Conservation (phyloP, 495 filamentous ascomycete species). For the Xylaria acuta region DNA sequence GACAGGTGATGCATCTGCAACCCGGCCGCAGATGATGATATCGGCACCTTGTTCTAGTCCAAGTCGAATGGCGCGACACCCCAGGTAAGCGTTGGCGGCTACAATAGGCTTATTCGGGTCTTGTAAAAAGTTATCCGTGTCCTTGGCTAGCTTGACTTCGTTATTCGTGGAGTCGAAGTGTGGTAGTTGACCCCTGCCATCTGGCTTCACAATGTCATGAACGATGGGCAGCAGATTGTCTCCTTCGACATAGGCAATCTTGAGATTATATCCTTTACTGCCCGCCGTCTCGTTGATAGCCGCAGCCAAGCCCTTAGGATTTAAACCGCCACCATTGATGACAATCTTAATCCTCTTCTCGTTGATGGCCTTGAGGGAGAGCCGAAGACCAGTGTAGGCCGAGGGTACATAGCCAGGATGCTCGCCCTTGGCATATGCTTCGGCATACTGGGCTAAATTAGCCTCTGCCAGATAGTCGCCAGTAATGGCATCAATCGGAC, state of each 20-base stretch:
- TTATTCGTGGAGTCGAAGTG: slow-evolving; percentile 20
- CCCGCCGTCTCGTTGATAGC: slow-evolving; percentile 47
- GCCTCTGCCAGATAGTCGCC: slow-evolving; percentile 61
- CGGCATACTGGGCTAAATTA: slow-evolving; percentile 32
- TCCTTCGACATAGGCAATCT: slow-evolving; percentile 56
- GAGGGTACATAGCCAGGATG: slow-evolving; percentile 34
- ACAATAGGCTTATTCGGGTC: slow-evolving; percentile 41
- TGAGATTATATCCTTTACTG: slow-evolving; percentile 43
- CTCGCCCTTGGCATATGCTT: slow-evolving; percentile 43
- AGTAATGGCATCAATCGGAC: slow-evolving; percentile 57
- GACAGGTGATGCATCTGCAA: slow-evolving; percentile 60
- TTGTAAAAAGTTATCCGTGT: slow-evolving; percentile 39
- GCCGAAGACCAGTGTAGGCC: slow-evolving; percentile 46
- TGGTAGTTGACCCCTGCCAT: slow-evolving; percentile 9
- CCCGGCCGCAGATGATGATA: slow-evolving; percentile 64
- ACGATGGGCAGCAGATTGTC: slow-evolving; percentile 37
- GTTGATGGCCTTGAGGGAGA: slow-evolving; percentile 49
- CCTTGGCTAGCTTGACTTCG: slow-evolving; percentile 23
- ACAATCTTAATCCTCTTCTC: slow-evolving; percentile 52
- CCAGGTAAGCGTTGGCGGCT: slow-evolving; percentile 52
- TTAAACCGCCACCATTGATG: slow-evolving; percentile 54
- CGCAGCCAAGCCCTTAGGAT: slow-evolving; percentile 51
- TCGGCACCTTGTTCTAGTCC: slow-evolving; percentile 60
- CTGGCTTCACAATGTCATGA: slow-evolving; percentile 26
- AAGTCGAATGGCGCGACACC: slow-evolving; percentile 56